Conservation (phyloP, 2,329 filamentous ascomycete genomes). For the Lachnum nothofagi region DNA sequence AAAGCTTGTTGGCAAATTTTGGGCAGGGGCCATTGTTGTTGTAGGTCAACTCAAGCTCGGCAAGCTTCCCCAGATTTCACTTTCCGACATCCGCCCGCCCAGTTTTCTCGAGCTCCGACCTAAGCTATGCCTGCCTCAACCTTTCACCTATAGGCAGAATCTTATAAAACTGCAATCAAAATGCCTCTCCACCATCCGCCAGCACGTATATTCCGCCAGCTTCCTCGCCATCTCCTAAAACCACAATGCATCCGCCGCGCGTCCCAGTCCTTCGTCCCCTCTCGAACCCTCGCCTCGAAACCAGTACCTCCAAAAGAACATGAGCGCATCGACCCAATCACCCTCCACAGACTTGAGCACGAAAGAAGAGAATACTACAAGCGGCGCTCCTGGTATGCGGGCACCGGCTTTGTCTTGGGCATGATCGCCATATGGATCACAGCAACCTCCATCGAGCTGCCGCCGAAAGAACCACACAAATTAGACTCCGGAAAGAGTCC, state of each 20-base stretch:
- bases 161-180: slow-evolving; percentile 5
- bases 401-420: slow-evolving; percentile 24
- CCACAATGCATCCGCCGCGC: slow-evolving; percentile 7
- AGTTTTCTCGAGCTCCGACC: background rate
- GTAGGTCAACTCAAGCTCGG: background rate
- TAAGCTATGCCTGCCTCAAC: background rate
- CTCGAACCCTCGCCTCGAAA: slow-evolving; percentile 6
- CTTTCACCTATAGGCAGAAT: background rate
- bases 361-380: slow-evolving; percentile 27
- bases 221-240: slow-evolving; percentile 1
- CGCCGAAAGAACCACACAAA: slow-evolving; percentile 9
- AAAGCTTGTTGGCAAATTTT: too few species aligned
- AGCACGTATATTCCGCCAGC: slow-evolving; percentile 5
- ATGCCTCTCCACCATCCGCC: slow-evolving; percentile 23
- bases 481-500: slow-evolving; percentile 15
- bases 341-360: slow-evolving; percentile 27
- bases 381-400: slow-evolving; percentile 28
- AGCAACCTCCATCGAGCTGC: slow-evolving; percentile 27
- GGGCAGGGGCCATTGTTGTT: background rate
- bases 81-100: slow-evolving; percentile 10
- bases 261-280: background rate
- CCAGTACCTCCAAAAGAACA: background rate
- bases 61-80: slow-evolving; percentile 19
- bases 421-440: slow-evolving; percentile 32
- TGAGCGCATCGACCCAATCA: slow-evolving; percentile 23